phyloP scores from a whole-genome alignment of 768 basidiomycete genomes.

The Tricholoma saponaceum region DNA sequence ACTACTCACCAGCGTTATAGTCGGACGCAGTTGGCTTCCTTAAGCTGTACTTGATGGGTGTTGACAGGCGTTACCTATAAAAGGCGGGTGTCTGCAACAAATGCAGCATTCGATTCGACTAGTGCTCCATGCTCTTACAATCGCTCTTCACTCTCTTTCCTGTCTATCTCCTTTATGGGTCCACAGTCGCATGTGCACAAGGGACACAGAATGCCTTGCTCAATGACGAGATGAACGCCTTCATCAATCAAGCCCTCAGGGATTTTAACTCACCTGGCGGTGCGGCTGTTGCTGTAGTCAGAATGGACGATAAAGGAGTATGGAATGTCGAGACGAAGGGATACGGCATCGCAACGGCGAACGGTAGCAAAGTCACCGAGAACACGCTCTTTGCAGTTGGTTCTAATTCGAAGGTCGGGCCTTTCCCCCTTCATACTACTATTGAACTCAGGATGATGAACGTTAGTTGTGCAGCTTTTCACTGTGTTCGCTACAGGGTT shows the following conservation, averaged over 20 bases:
- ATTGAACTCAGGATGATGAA: neutral
- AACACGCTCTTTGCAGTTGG: constrained; percentile 25
- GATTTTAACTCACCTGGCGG: constrained; percentile 26
- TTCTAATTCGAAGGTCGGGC: constrained; percentile 28
- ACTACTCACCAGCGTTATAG: neutral
- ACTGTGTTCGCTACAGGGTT: constrained; percentile 21
- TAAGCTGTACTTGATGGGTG: neutral
- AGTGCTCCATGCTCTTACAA: neutral
- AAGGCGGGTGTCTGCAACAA: neutral
- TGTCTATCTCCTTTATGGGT: neutral
- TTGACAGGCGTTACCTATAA: neutral
- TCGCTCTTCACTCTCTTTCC: neutral
- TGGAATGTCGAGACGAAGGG: constrained; percentile 29
- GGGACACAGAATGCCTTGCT: constrained; percentile 9
- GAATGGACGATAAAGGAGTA: constrained; percentile 12
- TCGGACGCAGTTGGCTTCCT: neutral
- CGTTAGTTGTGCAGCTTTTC: constrained; percentile 17
- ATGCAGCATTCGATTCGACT: neutral
- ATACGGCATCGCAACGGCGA: constrained; percentile 22
- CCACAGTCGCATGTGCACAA: neutral
- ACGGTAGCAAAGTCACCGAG: constrained; percentile 19
- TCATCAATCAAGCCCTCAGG: constrained; percentile 16
- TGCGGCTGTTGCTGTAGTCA: constrained; percentile 24
- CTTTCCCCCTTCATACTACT: neutral
- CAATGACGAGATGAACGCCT: constrained; percentile 15